A percentile compares a stretch with the other conserved stretches of the same genome.
These are phyloP conservation scores for Aspergillus japonicus DNA, from an alignment of 2,329 filamentous ascomycete species.

Conservation along the genomic window DNA sequence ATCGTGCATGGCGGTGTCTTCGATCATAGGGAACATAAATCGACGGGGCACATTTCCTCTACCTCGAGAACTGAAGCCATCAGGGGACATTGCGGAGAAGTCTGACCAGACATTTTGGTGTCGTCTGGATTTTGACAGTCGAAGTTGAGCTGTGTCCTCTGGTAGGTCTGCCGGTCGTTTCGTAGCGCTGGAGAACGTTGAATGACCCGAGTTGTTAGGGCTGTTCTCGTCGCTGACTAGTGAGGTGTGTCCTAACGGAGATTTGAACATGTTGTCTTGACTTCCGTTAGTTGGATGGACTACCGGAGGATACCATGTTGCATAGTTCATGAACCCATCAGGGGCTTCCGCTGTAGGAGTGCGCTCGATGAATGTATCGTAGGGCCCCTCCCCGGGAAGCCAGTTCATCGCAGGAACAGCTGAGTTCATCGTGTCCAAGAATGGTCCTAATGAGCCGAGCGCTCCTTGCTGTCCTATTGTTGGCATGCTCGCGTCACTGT, in stretches of 20 bases:
- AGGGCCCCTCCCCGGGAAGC: slow-evolving; percentile 33
- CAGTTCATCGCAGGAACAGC: slow-evolving; percentile 38
- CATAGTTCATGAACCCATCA: slow-evolving; percentile 20
- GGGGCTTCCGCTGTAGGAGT: slow-evolving; percentile 13
- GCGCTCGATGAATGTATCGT: slow-evolving; percentile 18
- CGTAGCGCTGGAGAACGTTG: slow-evolving; percentile 19
- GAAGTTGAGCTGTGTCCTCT: slow-evolving; percentile 27
- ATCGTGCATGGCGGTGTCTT: slow-evolving; percentile 21
- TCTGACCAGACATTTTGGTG: slow-evolving; percentile 20
- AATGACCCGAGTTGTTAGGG: slow-evolving; percentile 23
- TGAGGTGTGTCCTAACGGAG: slow-evolving; percentile 21
- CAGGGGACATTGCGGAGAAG: slow-evolving; percentile 12
- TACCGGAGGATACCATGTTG: slow-evolving; percentile 31
- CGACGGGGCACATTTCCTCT: slow-evolving; percentile 10
- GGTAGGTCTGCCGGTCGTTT: slow-evolving; percentile 29
- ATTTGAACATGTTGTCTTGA: slow-evolving; percentile 20
- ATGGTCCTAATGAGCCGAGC: slow-evolving; percentile 25
- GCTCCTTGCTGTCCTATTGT: slow-evolving; percentile 19
- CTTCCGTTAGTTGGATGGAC: slow-evolving; percentile 17
- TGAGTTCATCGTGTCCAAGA: slow-evolving; percentile 25
- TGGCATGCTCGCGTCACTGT: slow-evolving; percentile 21
- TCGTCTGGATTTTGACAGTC: slow-evolving; percentile 28
- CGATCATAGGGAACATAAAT: slow-evolving; percentile 27
- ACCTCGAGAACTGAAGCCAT: slow-evolving; percentile 13
- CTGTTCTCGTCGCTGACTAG: slow-evolving; percentile 20